A percentile compares a stretch with the other conserved stretches of the same genome.
These are phyloP conservation scores for Stromatinia cepivora DNA, from an alignment of 2,329 filamentous ascomycete species.

Conservation along the genomic window DNA sequence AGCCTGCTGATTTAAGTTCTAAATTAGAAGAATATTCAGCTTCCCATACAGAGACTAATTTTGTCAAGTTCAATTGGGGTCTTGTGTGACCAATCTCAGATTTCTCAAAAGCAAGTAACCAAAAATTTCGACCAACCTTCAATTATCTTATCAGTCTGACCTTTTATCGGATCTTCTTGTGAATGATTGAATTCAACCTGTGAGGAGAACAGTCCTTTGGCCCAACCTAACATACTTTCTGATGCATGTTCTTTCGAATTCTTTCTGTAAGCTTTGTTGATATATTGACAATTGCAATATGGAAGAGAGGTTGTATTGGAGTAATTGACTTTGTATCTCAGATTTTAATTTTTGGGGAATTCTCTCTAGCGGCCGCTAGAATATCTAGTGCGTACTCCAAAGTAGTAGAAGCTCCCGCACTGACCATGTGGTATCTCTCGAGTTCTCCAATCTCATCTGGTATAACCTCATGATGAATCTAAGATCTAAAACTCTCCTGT, in stretches of 20 bases:
- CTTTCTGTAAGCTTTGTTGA: constrained; percentile 6
- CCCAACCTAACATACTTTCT: constrained; percentile 2
- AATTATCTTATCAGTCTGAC: constrained; percentile 15
- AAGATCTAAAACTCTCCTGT: too few relatives aligned
- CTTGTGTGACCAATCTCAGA: neutral
- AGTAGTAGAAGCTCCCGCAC: neutral
- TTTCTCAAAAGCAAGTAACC: neutral
- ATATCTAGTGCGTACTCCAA: too few relatives aligned
- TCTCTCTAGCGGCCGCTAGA: constrained; percentile 14
- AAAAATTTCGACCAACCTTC: constrained; percentile 13
- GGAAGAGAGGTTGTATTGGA: neutral
- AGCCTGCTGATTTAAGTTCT: neutral
- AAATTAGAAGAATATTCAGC: neutral
- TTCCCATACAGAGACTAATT: too few relatives aligned
- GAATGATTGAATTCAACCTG: neutral
- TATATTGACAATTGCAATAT: neutral
- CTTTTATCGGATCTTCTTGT: neutral
- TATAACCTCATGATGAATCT: too few relatives aligned
- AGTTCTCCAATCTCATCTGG: too few relatives aligned
- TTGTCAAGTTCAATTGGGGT: neutral
- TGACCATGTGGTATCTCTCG: neutral
- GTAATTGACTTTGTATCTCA: neutral
- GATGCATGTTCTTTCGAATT: neutral
- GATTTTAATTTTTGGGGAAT: constrained; percentile 17
- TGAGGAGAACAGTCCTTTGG: constrained; percentile 15